phyloP scores from a whole-genome alignment of 441 rosid genomes.

The Theobroma grandiflorum region DNA sequence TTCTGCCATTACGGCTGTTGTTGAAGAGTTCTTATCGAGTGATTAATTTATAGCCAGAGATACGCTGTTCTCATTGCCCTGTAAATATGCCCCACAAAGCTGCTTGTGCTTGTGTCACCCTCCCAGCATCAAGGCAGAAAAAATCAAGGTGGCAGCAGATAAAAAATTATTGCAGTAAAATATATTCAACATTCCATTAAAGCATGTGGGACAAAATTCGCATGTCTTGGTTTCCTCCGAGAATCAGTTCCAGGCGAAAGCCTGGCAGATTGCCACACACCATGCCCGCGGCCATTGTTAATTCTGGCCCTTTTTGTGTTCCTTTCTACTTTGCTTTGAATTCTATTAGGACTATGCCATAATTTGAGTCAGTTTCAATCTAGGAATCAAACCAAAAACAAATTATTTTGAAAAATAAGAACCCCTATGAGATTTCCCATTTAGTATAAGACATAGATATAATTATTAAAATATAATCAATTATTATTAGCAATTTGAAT shows the following conservation, averaged over 20 bases:
- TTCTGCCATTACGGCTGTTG: constrained; percentile 12
- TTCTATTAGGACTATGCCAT: too few relatives aligned
- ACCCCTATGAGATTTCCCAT: too few relatives aligned
- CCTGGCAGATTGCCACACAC: not conserved
- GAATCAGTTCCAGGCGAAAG: not conserved
- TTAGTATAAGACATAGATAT: too few relatives aligned
- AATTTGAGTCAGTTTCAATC: too few relatives aligned
- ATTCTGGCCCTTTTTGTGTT: too few relatives aligned
- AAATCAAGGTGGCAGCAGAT: not conserved
- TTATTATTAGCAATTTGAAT: too few relatives aligned
- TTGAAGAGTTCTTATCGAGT: not conserved
- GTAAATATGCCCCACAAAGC: not conserved
- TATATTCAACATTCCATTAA: not conserved
- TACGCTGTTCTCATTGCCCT: not conserved
- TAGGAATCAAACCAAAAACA: too few relatives aligned
- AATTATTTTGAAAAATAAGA: too few relatives aligned
- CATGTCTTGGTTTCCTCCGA: not conserved
- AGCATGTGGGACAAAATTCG: not conserved
- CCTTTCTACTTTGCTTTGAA: too few relatives aligned
- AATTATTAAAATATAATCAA: too few relatives aligned
- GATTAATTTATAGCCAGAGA: constrained; percentile 4
- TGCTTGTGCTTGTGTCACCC: constrained; percentile 3
- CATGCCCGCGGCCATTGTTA: not conserved
- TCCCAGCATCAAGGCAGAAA: not conserved
- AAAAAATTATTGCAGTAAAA: not conserved